Evolutionary conservation across 495 filamentous ascomycete genomes (phyloP), one percentile per base, ranked within the genome.

Genomic region (Alectoria sarmentosa): DNA sequence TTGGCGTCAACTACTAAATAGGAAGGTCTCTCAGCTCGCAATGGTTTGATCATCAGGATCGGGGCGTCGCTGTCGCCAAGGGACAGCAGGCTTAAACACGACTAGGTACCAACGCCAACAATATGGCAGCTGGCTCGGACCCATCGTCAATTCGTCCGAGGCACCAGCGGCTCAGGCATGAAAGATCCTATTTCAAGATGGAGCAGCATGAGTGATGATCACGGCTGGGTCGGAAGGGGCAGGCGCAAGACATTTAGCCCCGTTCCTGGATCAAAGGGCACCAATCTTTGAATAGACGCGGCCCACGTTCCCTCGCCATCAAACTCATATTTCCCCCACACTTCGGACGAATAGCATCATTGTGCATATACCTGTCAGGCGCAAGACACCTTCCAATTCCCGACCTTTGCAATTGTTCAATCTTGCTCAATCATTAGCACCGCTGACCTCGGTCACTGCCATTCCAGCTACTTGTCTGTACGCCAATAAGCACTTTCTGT

Each of bases 271-370:
- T 48, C 14, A 23, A 52, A 34, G 28, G 49, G 37, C 61, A 42
- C 62, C 62, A 64, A 64, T 64, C 54, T 38, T 37, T 48, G 38
- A 64, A 10, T 42, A 30, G 15, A 64, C 42, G n/a, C 49, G 48
- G 52, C 37, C 52, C 62, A 64, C 62, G 62, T 64, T 64, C 4
- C 62, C 36, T 36, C 37, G 42, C 28, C 21, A 34, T 23, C 19
- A 30, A 58, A 58, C 15, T 14, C 23, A 34, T 21, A 23, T 6
- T 64, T 8, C 8, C 54, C 26, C 44, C n/a, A 59, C 23, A 46
- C n/a, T 30, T 39, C 62, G 62, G 54, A 64, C 52, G 30, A 58
- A 39, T 34, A 54, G 34, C 56, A 42, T 60, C 55, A 64, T 64
- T 30, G 21, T 58, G 62, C 55, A 59, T 38, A 55, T 42, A 23